Conservation (phyloP, 176 grass and related monocot species). For the Zea mays region Zm-B73-REFERENCE-NAM-5.0 NC_050098.1:58586001-58586500, state of each 20-base stretch:
- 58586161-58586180: slow-evolving; percentile 59
- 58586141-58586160: slow-evolving; percentile 79
- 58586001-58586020: neutral
- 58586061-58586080: slow-evolving; percentile 63
- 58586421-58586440: too few species aligned
- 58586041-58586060: slow-evolving; percentile 33
- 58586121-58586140: slow-evolving; percentile 56
- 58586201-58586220: neutral
- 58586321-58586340: too few species aligned
- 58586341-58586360: too few species aligned
- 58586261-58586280: too few species aligned
- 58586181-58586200: slow-evolving; percentile 1
- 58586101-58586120: slow-evolving; percentile 59
- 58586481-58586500: too few species aligned
- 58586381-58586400: too few species aligned
- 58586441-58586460: too few species aligned
- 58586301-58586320: too few species aligned
- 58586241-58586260: slow-evolving; percentile 11
- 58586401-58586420: too few species aligned
- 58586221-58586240: neutral
- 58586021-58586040: neutral
- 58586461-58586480: too few species aligned
- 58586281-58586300: too few species aligned
- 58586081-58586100: slow-evolving; percentile 47
- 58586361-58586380: too few species aligned